phyloP scores from a whole-genome alignment of 2,329 filamentous ascomycete species.

The Alternaria postmessia region DNA sequence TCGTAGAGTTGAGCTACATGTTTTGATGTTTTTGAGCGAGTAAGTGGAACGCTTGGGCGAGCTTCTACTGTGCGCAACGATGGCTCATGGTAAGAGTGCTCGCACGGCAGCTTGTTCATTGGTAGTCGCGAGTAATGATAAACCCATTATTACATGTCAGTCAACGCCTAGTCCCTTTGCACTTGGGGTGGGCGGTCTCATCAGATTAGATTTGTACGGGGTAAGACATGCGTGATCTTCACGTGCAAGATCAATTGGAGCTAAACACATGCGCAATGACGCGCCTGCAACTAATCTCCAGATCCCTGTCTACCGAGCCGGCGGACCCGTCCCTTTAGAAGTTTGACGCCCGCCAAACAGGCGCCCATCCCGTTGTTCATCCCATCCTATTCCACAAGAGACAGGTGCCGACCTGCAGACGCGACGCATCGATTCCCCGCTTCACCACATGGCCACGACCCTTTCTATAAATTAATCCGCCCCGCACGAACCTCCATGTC shows the following conservation, averaged over 20 bases:
- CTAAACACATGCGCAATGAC: slow-evolving; percentile 15
- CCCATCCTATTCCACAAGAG: slow-evolving; percentile 24
- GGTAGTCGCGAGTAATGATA: slow-evolving; percentile 5
- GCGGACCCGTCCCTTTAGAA: slow-evolving; percentile 25
- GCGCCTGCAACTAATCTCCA: slow-evolving; percentile 1
- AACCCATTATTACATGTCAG: not conserved
- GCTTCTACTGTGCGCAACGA: too few species aligned
- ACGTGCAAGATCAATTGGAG: slow-evolving; percentile 22
- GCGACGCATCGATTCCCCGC: slow-evolving; percentile 21
- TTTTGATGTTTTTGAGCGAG: not conserved
- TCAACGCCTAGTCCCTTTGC: not conserved
- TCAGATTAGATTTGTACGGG: not conserved
- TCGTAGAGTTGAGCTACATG: slow-evolving; percentile 20
- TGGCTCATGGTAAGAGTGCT: too few species aligned
- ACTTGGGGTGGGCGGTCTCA: not conserved
- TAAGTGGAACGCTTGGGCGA: too few species aligned
- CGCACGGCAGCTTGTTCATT: not conserved
- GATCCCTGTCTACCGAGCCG: slow-evolving; percentile 25
- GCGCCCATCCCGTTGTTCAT: slow-evolving; percentile 16
- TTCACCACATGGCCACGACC: slow-evolving; percentile 24
- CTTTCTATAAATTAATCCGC: slow-evolving; percentile 34
- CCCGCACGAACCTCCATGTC: slow-evolving; percentile 44
- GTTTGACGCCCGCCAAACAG: slow-evolving; percentile 20
- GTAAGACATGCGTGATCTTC: slow-evolving; percentile 3
- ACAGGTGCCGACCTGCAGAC: slow-evolving; percentile 20